A percentile compares a stretch with the other conserved stretches of the same genome.
phyloP scores from a whole-genome alignment of 257 asterid genomes.

The Voacanga thouarsii region DNA sequence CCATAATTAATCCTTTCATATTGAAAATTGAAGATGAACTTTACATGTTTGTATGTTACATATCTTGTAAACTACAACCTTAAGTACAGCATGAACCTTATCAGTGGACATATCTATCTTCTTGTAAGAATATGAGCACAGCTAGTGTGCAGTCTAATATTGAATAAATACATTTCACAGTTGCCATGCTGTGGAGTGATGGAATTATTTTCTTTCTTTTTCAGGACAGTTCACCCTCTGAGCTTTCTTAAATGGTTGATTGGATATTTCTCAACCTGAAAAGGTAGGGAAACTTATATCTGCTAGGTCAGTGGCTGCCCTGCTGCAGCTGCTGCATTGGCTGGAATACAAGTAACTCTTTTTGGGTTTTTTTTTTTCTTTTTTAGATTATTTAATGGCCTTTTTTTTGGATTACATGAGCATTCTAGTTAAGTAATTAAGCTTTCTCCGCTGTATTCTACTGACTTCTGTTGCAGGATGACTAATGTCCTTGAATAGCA shows the following conservation, averaged over 20 bases:
- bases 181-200: neutral
- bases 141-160: neutral
- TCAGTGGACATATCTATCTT: neutral
- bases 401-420: neutral
- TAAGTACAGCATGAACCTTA: neutral
- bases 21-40: neutral
- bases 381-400: neutral
- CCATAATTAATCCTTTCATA: neutral
- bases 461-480: neutral
- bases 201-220: constrained; percentile 6
- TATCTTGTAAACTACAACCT: neutral
- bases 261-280: constrained; percentile 94
- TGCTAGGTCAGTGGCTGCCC: constrained; percentile 72
- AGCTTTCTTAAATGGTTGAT: constrained; percentile 88
- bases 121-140: neutral
- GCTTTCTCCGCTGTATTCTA: neutral
- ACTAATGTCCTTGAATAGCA: neutral
- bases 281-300: constrained; percentile 75
- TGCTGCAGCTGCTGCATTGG: constrained; percentile 96
- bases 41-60: neutral
- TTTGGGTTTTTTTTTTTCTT: neutral
- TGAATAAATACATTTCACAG: neutral
- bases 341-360: constrained; percentile 74
- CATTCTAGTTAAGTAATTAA: neutral
- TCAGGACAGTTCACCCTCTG: constrained; percentile 93